These are phyloP conservation scores for Colletotrichum salicis DNA, from an alignment of 2,329 filamentous ascomycete species.

Conservation along the genomic window DNA sequence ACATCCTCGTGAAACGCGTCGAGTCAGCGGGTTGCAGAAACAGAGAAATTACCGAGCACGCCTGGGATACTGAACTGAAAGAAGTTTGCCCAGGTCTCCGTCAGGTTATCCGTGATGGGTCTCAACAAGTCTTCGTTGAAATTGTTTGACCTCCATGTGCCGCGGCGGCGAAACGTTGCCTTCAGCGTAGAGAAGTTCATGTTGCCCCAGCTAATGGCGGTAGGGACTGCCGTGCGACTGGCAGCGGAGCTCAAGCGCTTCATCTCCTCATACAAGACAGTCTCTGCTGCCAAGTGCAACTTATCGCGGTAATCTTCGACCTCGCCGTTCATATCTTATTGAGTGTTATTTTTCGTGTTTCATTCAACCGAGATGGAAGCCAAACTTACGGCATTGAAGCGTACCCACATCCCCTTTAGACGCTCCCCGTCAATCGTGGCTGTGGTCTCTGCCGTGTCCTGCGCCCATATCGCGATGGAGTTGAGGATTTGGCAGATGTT, in stretches of 20 bases:
- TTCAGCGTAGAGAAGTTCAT: background rate
- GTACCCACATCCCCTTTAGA: background rate
- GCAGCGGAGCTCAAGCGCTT: background rate
- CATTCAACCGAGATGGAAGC: rapidly evolving
- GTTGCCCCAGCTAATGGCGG: background rate
- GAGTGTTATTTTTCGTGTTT: background rate
- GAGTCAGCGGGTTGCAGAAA: background rate
- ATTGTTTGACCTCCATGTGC: background rate
- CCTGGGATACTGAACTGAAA: background rate
- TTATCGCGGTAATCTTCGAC: background rate
- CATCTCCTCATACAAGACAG: background rate
- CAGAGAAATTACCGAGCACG: background rate
- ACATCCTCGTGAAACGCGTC: background rate
- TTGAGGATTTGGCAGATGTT: slow-evolving; percentile 2
- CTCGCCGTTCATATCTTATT: background rate
- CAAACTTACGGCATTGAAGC: background rate
- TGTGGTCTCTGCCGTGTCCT: background rate
- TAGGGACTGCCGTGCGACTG: background rate
- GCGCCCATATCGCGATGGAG: slow-evolving; percentile 19
- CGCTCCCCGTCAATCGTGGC: background rate
- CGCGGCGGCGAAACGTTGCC: background rate
- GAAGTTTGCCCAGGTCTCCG: background rate
- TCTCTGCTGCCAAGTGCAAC: background rate
- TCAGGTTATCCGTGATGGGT: background rate
- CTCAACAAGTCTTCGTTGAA: slow-evolving; percentile 13